Evolutionary conservation across 2,329 filamentous ascomycete genomes (phyloP), one percentile per base, ranked within the genome.

Genomic region (Penicillium paneum): DNA sequence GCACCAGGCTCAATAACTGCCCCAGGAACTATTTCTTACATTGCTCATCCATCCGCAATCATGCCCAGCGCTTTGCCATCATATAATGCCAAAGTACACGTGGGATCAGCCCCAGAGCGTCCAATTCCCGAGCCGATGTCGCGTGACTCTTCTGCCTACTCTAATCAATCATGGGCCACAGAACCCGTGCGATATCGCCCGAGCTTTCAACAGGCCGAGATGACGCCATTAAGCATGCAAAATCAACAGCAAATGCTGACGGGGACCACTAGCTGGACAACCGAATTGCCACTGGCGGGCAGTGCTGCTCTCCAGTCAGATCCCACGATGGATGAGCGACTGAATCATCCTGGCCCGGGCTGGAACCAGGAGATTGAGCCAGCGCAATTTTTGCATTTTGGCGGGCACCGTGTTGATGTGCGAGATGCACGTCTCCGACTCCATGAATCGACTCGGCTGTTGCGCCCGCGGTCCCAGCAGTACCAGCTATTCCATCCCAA

Each of bases 121-220:
- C 62, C 64, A 1, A 57, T 55, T 4, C 45, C 64, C 1, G 70
- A 70, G 39, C 61, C 68, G 3, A 69, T 75, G 60, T 69, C 71
- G 3, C 71, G 72, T 32, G 61, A 65, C 15, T 61, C 66, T 8
- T 75, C 72, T 0, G 59, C 57, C 3, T 64, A 69, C 40, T 75
- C 73, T 7, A 63, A 67, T 19, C 64, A 68, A 17, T 75, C 72
- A 5, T 69, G 70, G 67, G 64, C 67, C 13, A 74, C 73, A 7
- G 73, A 75, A 13, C 72, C 73, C 10, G 57, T 65, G 10, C 63
- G 62, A 13, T 67, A 66, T 31, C 63, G 67, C 5, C 58, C 66
- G 6, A 50, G 51, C 28, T 62, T 58, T 19, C 53, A 62, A 15
- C 59, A 64, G 8, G 35, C 59, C 5, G 52, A 56, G 10, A 36